Percentiles rank a stretch among this genome's conserved stretches.
phyloP scores from a whole-genome alignment of 2,329 filamentous ascomycete genomes.

The Xylariomycetidae sp. region DNA sequence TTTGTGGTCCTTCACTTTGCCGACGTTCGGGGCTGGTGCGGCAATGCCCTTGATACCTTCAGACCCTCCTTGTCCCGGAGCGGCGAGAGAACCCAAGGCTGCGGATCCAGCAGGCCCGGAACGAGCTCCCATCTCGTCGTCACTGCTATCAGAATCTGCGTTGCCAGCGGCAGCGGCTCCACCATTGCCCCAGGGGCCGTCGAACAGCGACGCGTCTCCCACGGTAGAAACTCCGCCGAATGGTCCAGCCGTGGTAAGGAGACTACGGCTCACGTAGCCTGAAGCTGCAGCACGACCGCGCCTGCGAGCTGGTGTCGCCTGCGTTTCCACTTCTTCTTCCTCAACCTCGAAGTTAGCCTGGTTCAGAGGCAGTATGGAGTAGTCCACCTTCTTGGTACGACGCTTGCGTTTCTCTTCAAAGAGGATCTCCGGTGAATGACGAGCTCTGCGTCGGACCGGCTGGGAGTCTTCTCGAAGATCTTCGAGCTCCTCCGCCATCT shows the following conservation, averaged over 20 bases:
- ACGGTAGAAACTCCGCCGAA: conserved; percentile 84
- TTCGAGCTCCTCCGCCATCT: conserved; percentile 59
- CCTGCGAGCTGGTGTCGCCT: conserved; percentile 62
- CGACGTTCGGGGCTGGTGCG: conserved; percentile 66
- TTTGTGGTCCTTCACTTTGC: conserved; percentile 90
- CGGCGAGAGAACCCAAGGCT: conserved; percentile 39
- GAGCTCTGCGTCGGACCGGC: conserved; percentile 35
- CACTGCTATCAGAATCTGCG: conserved; percentile 91
- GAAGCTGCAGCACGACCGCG: conserved; percentile 57
- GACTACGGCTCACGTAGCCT: conserved; percentile 64
- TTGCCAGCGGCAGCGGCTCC: conserved; percentile 52
- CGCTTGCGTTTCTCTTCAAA: conserved; percentile 51
- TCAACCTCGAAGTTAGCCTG: conserved; percentile 66
- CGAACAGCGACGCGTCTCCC: conserved; percentile 66
- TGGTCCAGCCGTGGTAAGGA: conserved; percentile 87
- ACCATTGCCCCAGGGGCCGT: conserved; percentile 68
- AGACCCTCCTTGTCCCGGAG: conserved; percentile 33
- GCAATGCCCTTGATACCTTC: conserved; percentile 31
- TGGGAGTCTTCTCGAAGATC: conserved; percentile 53
- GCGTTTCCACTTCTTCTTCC: conserved; percentile 64
- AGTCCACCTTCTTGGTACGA: conserved; percentile 68
- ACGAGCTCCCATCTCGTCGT: conserved; percentile 75
- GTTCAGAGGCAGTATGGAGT: conserved; percentile 76
- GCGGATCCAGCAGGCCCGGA: conserved; percentile 48
- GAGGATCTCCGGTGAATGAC: conserved; percentile 50